Conservation (phyloP, 495 filamentous ascomycete genomes). For the Acidiella bohemica region DNA sequence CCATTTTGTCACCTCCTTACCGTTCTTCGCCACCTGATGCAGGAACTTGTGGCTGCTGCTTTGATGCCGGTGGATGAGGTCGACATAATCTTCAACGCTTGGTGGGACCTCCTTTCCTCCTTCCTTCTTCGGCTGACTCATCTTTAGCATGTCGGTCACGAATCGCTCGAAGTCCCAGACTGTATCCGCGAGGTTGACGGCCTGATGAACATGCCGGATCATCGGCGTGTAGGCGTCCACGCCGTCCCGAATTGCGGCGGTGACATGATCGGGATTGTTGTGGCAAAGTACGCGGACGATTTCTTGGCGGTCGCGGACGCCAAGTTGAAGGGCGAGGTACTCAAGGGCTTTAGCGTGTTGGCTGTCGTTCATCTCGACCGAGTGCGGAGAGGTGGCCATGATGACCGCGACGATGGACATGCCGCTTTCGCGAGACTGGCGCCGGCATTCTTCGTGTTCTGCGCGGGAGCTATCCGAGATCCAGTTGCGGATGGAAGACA, state of each 20-base stretch:
- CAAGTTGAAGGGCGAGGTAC: slow-evolving; percentile 43
- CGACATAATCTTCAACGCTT: slow-evolving; percentile 48
- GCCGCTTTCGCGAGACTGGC: slow-evolving; percentile 28
- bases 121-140: slow-evolving; percentile 23
- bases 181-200: slow-evolving; percentile 47
- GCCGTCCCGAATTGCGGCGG: slow-evolving; percentile 40
- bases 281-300: slow-evolving; percentile 44
- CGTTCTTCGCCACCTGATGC: slow-evolving; percentile 47
- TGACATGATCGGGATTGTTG: slow-evolving; percentile 45
- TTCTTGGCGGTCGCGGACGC: slow-evolving; percentile 47
- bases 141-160: slow-evolving; percentile 44
- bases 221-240: slow-evolving; percentile 51
- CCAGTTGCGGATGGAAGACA: slow-evolving; percentile 38
- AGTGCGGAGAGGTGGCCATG: slow-evolving; percentile 25
- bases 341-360: slow-evolving; percentile 44
- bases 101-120: slow-evolving; percentile 26
- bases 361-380: slow-evolving; percentile 30
- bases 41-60: slow-evolving; percentile 45
- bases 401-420: slow-evolving; percentile 43
- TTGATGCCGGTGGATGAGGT: slow-evolving; percentile 41
- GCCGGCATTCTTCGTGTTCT: slow-evolving; percentile 37
- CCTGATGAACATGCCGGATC: slow-evolving; percentile 48
- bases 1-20: slow-evolving; percentile 40
- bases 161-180: slow-evolving; percentile 44
- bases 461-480: slow-evolving; percentile 29